Evolutionary conservation across 169 alveolate species (phyloP).

Genomic region (Plasmodium fragile): DNA sequence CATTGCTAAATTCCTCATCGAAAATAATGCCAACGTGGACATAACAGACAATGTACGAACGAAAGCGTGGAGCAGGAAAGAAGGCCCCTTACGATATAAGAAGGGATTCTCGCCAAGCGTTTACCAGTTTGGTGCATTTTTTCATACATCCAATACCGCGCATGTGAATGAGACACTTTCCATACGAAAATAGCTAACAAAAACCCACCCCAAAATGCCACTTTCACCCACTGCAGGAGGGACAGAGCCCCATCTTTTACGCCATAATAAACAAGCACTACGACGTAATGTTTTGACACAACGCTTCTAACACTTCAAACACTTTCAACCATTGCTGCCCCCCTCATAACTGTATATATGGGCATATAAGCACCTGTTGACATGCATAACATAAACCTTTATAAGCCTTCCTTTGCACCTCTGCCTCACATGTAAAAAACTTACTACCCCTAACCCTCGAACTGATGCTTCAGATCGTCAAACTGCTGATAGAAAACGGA

Average conservation of each 20-base stretch:
- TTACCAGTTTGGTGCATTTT: not conserved
- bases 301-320: not conserved
- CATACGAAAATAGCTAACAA: not conserved
- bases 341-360: not conserved
- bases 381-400: not conserved
- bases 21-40: constrained; percentile 50
- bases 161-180: not conserved
- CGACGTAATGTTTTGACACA: constrained; percentile 31
- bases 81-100: not conserved
- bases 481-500: constrained; percentile 52
- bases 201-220: not conserved
- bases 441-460: not conserved
- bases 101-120: not conserved
- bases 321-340: not conserved
- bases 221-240: constrained; percentile 31
- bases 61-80: not conserved
- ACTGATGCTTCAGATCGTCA: constrained; percentile 16
- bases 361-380: not conserved
- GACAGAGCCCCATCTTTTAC: constrained; percentile 62
- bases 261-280: constrained; percentile 68
- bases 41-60: constrained; percentile 44
- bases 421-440: not conserved
- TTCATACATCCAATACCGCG: not conserved
- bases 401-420: not conserved
- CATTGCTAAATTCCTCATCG: constrained; percentile 58